Evolutionary conservation across 2,329 filamentous ascomycete genomes (phyloP).

Genomic region (Pezicula neosporulosa): DNA sequence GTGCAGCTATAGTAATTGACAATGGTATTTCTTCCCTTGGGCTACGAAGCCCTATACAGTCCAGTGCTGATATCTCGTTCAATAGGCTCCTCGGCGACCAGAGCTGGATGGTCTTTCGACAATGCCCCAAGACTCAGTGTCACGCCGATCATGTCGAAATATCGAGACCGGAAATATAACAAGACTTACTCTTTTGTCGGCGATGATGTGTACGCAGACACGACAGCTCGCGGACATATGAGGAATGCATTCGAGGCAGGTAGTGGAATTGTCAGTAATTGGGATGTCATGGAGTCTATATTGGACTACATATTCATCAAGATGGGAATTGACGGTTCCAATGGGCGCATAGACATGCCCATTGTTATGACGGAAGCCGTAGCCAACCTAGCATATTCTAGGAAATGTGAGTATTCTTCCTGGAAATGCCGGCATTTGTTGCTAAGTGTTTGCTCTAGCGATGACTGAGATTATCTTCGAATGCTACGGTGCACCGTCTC

Average conservation of each 20-base stretch:
- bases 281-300: conserved; percentile 95
- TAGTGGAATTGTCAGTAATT: conserved; percentile 90
- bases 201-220: conserved; percentile 90
- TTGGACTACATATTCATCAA: conserved; percentile 95
- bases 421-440: conserved; percentile 2
- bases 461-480: conserved; percentile 99
- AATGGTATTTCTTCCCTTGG: conserved; percentile 63
- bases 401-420: conserved; percentile 64
- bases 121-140: conserved; percentile 73
- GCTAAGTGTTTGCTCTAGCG: conserved; percentile 47
- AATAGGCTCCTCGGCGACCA: conserved; percentile 79
- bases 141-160: conserved; percentile 90
- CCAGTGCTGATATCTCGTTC: conserved; percentile 10
- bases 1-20: conserved; percentile 90
- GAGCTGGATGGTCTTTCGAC: conserved; percentile 96
- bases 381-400: conserved; percentile 83
- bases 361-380: conserved; percentile 95
- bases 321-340: conserved; percentile 74
- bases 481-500: conserved; percentile 84
- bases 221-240: conserved; percentile 85
- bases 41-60: conserved; percentile 7
- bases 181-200: conserved; percentile 92
- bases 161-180: conserved; percentile 88
- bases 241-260: conserved; percentile 89
- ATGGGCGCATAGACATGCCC: conserved; percentile 76